Percentiles rank a stretch among this genome's conserved stretches.
Conservation (phyloP, 2,329 filamentous ascomycete genomes). For the Bipolaris gigantea region DNA sequence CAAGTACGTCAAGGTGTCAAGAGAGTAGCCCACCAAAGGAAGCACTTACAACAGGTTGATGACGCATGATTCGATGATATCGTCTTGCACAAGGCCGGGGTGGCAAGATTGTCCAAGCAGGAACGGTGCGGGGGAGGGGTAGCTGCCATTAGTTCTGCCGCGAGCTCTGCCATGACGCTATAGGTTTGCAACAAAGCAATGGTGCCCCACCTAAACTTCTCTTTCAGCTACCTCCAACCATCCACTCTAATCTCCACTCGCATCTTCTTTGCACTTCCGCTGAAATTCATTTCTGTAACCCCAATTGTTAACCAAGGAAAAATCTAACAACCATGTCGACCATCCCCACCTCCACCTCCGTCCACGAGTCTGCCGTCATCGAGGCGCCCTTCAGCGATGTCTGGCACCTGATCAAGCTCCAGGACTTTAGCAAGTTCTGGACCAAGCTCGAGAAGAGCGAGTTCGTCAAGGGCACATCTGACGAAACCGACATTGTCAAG, state of each 20-base stretch:
- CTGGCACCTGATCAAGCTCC: constrained; percentile 76
- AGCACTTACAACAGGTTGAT: not conserved
- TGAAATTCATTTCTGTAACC: not conserved
- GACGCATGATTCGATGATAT: not conserved
- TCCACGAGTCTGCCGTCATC: constrained; percentile 69
- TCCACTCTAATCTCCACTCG: not conserved
- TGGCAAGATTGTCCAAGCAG: constrained; percentile 19
- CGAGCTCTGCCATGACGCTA: constrained; percentile 23
- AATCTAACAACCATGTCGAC: constrained; percentile 25
- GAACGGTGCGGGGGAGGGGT: constrained; percentile 31
- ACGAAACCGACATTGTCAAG: constrained; percentile 68
- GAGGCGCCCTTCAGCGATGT: constrained; percentile 66
- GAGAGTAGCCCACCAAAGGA: not conserved
- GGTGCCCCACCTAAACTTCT: constrained; percentile 23
- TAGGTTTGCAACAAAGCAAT: constrained; percentile 13
- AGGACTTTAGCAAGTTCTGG: constrained; percentile 70
- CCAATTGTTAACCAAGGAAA: constrained; percentile 9
- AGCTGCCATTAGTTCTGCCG: constrained; percentile 17
- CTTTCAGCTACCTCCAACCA: constrained; percentile 3
- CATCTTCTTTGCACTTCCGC: not conserved
- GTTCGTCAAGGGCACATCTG: constrained; percentile 62
- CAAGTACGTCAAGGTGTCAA: not conserved
- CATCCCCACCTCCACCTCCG: constrained; percentile 68
- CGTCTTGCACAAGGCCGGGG: constrained; percentile 8
- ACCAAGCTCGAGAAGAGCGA: constrained; percentile 63